Evolutionary conservation across 768 basidiomycete genomes (phyloP), one percentile per base, ranked within the genome.

Genomic region (Amanita subjunquillea): DNA sequence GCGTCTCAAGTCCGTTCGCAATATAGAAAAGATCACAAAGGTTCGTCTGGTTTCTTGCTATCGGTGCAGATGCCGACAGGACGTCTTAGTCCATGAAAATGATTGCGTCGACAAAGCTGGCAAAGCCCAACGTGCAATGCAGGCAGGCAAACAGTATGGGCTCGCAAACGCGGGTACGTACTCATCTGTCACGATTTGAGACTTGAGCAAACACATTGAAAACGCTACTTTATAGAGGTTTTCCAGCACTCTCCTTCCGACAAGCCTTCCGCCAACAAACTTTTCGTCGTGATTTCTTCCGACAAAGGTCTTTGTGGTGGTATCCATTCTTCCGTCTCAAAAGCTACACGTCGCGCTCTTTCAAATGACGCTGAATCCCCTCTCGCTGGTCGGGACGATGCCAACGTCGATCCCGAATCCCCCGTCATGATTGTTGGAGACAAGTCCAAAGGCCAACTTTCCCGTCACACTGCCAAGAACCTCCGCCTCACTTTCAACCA

Each of bases 11-110:
- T 96, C 92, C 44, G 95, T 97, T 64, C 78, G 80, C 69, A 96
- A 96, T 76, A 95, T 95, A 67, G 91, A 96, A 80, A 98, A 98
- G 88, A 97, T 99, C 76, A 97, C 95, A 56, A 95, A 96, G 78
- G 94, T 91, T 58, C 58, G 78, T 60, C 32, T 55, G 46, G 53
- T 29, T 50, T 29, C 5, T 6, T 10, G 10, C 15, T 25, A 25
- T 29, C 1, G 3, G 8, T 12, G 12, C 25, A 9, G 27, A 40
- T 17, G 8, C 38, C 25, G 15, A 50, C 36, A 4, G 13, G 22
- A 20, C 39, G 6, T 15, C 41, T 20, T 13, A 93, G 88, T 91
- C 92, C 47, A 95, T 96, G 91, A 95, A 96, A 79, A 94, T 99
- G 82, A 95, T 97, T 77, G 95, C 94, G 54, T 97, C 95, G 48